A percentile compares a stretch with the other conserved stretches of the same genome.
Conservation (phyloP, 2,329 filamentous ascomycete species). For the Paracamarosporium sp. region DNA sequence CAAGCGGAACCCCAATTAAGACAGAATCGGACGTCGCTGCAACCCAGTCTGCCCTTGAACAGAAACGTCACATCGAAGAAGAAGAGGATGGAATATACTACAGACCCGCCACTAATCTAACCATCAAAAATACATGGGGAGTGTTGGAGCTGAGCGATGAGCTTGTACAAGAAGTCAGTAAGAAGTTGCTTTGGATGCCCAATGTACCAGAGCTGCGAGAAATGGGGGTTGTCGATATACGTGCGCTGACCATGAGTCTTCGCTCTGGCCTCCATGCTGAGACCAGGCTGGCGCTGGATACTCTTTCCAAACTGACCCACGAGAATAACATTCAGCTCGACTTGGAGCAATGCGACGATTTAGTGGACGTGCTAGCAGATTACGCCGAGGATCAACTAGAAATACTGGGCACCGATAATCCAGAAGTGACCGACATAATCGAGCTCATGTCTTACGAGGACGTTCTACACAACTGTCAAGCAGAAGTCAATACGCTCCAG, state of each 20-base stretch:
- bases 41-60: slow-evolving; percentile 23
- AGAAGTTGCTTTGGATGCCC: slow-evolving; percentile 72
- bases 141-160: slow-evolving; percentile 55
- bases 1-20: slow-evolving; percentile 39
- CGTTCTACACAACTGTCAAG: slow-evolving; percentile 76
- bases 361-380: slow-evolving; percentile 86
- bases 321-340: slow-evolving; percentile 42
- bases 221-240: slow-evolving; percentile 87
- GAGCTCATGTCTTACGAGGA: slow-evolving; percentile 87
- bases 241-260: slow-evolving; percentile 85
- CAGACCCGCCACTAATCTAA: slow-evolving; percentile 29
- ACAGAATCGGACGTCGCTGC: slow-evolving; percentile 24
- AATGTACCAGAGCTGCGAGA: slow-evolving; percentile 77
- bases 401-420: slow-evolving; percentile 80
- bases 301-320: slow-evolving; percentile 73
- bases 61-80: slow-evolving; percentile 24
- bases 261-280: slow-evolving; percentile 90
- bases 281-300: slow-evolving; percentile 88
- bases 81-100: slow-evolving; percentile 38
- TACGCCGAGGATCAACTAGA: slow-evolving; percentile 91
- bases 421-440: slow-evolving; percentile 86
- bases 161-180: slow-evolving; percentile 76
- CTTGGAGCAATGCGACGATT: slow-evolving; percentile 67
- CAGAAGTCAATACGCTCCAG: slow-evolving; percentile 75
- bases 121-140: slow-evolving; percentile 33